A percentile compares a stretch with the other conserved stretches of the same genome.
phyloP scores from a whole-genome alignment of 805 yeast genomes.

The Candida pseudofarinosa region DNA sequence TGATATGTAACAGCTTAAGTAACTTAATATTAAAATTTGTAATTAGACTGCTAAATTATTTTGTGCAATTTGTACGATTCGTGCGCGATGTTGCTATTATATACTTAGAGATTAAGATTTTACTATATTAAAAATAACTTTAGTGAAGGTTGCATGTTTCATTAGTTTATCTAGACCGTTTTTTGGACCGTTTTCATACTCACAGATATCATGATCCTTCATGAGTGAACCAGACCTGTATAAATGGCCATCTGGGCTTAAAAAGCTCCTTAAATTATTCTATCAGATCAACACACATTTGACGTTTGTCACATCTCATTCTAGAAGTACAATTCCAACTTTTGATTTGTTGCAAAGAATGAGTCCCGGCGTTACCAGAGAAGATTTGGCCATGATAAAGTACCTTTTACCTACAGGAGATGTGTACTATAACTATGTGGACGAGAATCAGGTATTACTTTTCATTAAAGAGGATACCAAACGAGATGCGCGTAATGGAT shows the following conservation, averaged over 20 bases:
- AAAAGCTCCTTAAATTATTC: constrained; percentile 17
- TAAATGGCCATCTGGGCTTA: constrained; percentile 8
- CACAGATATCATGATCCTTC: background rate
- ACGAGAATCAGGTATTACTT: constrained; percentile 60
- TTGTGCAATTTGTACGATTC: too few relatives aligned
- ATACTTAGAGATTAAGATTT: too few relatives aligned
- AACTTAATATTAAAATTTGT: too few relatives aligned
- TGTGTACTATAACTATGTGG: constrained; percentile 64
- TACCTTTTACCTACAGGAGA: constrained; percentile 66
- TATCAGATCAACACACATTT: constrained; percentile 34
- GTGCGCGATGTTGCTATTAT: too few relatives aligned
- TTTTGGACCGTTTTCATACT: too few relatives aligned
- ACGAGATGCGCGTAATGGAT: constrained; percentile 32
- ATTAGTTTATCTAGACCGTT: too few relatives aligned
- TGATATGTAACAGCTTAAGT: too few relatives aligned
- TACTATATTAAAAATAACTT: too few relatives aligned
- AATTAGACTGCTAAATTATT: too few relatives aligned
- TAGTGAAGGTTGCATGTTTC: too few relatives aligned
- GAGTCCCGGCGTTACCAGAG: constrained; percentile 26
- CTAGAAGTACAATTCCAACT: constrained; percentile 30
- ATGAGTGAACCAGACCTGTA: background rate
- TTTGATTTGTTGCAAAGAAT: constrained; percentile 28
- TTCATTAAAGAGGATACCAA: constrained; percentile 43
- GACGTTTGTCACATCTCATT: constrained; percentile 36
- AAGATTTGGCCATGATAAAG: constrained; percentile 63